These are phyloP conservation scores for Erythrophleum ivorense DNA, from an alignment of 331 rosid species.

Conservation along the genomic window DNA sequence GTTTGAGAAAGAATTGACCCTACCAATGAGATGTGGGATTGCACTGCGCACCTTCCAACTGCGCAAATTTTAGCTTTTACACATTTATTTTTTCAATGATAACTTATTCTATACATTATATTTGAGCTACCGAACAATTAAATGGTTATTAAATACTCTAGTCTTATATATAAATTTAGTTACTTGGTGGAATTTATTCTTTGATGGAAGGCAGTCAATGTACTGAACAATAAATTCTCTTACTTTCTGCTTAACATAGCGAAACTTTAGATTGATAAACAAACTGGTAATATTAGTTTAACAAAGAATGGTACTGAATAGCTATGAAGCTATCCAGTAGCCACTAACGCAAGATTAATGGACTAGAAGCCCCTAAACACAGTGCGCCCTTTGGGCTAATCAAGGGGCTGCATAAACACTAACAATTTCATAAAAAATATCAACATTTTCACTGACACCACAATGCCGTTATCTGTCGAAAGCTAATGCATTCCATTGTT, in stretches of 20 bases:
- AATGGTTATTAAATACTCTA: neutral
- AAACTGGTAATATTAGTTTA: neutral
- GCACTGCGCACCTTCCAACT: neutral
- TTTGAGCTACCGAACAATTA: neutral
- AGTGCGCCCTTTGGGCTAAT: constrained; percentile 17
- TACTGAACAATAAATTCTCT: neutral
- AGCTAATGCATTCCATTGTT: constrained; percentile 48
- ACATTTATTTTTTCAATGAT: neutral
- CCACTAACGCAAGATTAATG: constrained; percentile 12
- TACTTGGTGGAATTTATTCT: neutral
- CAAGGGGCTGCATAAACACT: constrained; percentile 34
- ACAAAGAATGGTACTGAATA: neutral
- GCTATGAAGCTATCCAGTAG: constrained; percentile 10
- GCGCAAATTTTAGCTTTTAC: neutral
- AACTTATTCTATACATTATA: neutral
- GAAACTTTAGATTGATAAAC: neutral
- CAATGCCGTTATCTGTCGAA: constrained; percentile 35
- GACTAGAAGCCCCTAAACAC: too few species aligned
- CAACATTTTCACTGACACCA: constrained; percentile 34
- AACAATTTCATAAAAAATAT: constrained; percentile 12
- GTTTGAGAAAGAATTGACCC: neutral
- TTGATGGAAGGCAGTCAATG: neutral
- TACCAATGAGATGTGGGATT: neutral
- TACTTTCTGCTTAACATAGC: neutral
- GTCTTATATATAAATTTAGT: neutral